phyloP scores from a whole-genome alignment of 768 basidiomycete species.

The Pleurotus djamor region DNA sequence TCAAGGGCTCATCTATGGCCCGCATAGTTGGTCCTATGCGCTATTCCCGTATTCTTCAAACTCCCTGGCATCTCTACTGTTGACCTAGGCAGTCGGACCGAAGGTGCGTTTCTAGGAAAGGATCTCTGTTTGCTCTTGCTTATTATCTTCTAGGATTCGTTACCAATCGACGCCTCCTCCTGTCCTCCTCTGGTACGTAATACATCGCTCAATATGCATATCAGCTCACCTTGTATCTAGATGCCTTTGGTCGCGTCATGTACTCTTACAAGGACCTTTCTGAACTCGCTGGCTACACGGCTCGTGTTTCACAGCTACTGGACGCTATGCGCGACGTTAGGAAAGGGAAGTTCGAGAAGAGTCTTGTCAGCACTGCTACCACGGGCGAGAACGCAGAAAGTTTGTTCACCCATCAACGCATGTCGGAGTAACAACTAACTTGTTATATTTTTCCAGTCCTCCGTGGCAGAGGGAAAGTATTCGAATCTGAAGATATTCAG shows the following conservation, averaged over 20 bases:
- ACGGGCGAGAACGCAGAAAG: conserved; percentile 75
- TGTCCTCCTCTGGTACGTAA: conserved; percentile 76
- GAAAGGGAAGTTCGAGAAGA: conserved; percentile 85
- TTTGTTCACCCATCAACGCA: conserved; percentile 31
- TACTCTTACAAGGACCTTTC: conserved; percentile 97
- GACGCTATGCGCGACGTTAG: conserved; percentile 90
- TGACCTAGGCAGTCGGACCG: conserved; percentile 87
- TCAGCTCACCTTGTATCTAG: conserved; percentile 28
- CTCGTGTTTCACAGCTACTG: conserved; percentile 83
- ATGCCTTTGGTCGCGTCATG: conserved; percentile 95
- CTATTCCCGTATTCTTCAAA: conserved; percentile 91
- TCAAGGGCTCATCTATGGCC: conserved; percentile 4
- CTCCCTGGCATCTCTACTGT: conserved; percentile 62
- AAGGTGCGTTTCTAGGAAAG: conserved; percentile 50
- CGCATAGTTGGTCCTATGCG: conserved; percentile 76
- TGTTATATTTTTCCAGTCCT: conserved; percentile 50
- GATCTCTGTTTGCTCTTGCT: background rate
- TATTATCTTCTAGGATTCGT: conserved; percentile 69
- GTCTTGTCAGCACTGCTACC: conserved; percentile 71
- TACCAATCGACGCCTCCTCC: conserved; percentile 87
- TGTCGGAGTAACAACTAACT: background rate
- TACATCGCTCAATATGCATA: background rate
- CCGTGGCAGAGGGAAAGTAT: conserved; percentile 71
- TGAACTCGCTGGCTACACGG: conserved; percentile 94
- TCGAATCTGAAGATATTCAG: conserved; percentile 85